phyloP scores from a whole-genome alignment of 1,284 basidiomycete species.

The Pterulicium gracile region DNA sequence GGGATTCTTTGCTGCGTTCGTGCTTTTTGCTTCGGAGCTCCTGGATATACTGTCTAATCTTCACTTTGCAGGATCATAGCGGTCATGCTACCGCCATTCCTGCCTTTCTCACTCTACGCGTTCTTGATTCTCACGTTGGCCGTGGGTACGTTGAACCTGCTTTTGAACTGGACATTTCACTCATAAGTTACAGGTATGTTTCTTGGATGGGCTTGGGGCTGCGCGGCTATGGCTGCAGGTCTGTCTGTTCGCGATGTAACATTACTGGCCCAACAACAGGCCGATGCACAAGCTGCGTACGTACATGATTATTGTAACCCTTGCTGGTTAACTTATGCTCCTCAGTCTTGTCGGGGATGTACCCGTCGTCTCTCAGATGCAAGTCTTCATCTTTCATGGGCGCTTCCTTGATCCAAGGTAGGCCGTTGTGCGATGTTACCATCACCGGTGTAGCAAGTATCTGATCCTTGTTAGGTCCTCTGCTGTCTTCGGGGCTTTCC shows the following conservation, averaged over 20 bases:
- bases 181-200: constrained; percentile 36
- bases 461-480: constrained; percentile 27
- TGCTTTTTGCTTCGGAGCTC: constrained; percentile 8
- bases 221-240: constrained; percentile 60
- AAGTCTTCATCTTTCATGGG: constrained; percentile 48
- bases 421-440: constrained; percentile 8
- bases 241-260: constrained; percentile 42
- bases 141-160: constrained; percentile 14
- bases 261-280: constrained; percentile 35
- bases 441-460: too few relatives aligned
- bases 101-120: constrained; percentile 25
- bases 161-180: background rate
- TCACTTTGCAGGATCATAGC: constrained; percentile 18
- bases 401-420: constrained; percentile 55
- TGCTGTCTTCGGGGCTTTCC: constrained; percentile 59
- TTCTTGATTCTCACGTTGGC: constrained; percentile 21
- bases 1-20: constrained; percentile 27
- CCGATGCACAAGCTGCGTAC: constrained; percentile 35
- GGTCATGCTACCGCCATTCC: constrained; percentile 24
- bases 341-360: constrained; percentile 32
- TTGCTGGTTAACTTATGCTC: background rate
- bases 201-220: constrained; percentile 69
- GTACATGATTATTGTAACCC: constrained; percentile 11
- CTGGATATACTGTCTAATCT: background rate
- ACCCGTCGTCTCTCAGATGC: constrained; percentile 38